Base-by-base conservation (phyloP, 2,329 filamentous ascomycete genomes). In the Cucurbitaria berberidis region DNA sequence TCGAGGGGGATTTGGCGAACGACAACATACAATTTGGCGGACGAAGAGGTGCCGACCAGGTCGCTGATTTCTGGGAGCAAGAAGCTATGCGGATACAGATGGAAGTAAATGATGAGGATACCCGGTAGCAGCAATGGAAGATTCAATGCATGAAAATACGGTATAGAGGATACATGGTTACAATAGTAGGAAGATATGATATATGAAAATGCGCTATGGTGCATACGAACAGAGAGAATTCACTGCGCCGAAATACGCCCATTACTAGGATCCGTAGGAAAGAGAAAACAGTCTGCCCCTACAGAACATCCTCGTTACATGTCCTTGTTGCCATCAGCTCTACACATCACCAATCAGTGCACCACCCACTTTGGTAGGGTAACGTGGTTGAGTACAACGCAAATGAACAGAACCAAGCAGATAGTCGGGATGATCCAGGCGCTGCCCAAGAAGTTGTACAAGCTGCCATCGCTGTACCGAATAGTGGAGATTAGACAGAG, bases 1-100 rank as follows among this genome's bases (percentile, higher is more conserved):
- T 96, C 73, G 86, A 84, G 40, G 93, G 93, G 0, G 92, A 97
- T 63, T 61, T 69, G 58, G 82, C 78, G 1, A 70, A 80, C 66
- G 72, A 75, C 54, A 68, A 74, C 10, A 69, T 76, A 15, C 72
- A 69, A n/a, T 80, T 80, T 56, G 74, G 64, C 9, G 79, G 78
- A 22, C 64, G 66, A 8, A 63, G 79, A 29, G 73, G 73, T 47
- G 80, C 76, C 53, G 78, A 80, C 62, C 74, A 76, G 50, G 60
- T 75, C 27, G 77, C 77, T 1, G 67, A 70, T 0, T 72, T 72
- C 24, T 72, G 68, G 66, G 71, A 73, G 38, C 55, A 68, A 30
- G 75, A 64, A 66, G 75, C 72, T n/a, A 60, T 66, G 57, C 62
- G 64, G 21, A 71, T 69, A 26, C 71, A 71, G 48, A 64, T 64